Evolutionary conservation across 805 yeast genomes (phyloP).

Genomic region (Ogataea henricii): DNA sequence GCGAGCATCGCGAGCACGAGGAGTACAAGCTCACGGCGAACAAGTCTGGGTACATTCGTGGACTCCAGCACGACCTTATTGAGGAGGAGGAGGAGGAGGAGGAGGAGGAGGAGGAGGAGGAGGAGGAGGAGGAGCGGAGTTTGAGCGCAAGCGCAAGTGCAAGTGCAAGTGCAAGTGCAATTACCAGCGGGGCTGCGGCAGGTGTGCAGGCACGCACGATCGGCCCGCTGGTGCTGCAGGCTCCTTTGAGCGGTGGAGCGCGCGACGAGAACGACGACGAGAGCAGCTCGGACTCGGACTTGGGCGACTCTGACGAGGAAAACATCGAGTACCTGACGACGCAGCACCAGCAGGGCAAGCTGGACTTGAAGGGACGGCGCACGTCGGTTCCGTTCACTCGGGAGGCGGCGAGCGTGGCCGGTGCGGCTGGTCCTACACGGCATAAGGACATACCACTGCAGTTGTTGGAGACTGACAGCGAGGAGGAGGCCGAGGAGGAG

Average conservation of each 20-base stretch:
- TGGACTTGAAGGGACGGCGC: slow-evolving; percentile 12
- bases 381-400: slow-evolving; percentile 10
- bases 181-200: neutral
- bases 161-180: too few species aligned
- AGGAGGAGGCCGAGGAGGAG: slow-evolving; percentile 17
- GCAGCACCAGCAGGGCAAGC: slow-evolving; percentile 27
- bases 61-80: slow-evolving; percentile 24
- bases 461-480: slow-evolving; percentile 15
- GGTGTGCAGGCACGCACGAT: slow-evolving; percentile 4
- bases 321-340: slow-evolving; percentile 32
- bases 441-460: slow-evolving; percentile 20
- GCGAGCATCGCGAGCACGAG: neutral
- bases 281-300: slow-evolving; percentile 24
- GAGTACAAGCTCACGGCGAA: slow-evolving; percentile 12
- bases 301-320: slow-evolving; percentile 36
- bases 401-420: neutral
- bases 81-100: slow-evolving; percentile 27
- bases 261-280: slow-evolving; percentile 11
- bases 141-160: too few species aligned
- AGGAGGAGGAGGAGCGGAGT: neutral
- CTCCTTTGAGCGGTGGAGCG: slow-evolving; percentile 1
- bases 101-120: slow-evolving; percentile 4
- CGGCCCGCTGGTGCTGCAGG: slow-evolving; percentile 20
- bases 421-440: neutral
- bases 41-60: slow-evolving; percentile 24